These are phyloP conservation scores for Clavispora santaluciae DNA, from an alignment of 805 yeast genomes.

Conservation along the genomic window DNA sequence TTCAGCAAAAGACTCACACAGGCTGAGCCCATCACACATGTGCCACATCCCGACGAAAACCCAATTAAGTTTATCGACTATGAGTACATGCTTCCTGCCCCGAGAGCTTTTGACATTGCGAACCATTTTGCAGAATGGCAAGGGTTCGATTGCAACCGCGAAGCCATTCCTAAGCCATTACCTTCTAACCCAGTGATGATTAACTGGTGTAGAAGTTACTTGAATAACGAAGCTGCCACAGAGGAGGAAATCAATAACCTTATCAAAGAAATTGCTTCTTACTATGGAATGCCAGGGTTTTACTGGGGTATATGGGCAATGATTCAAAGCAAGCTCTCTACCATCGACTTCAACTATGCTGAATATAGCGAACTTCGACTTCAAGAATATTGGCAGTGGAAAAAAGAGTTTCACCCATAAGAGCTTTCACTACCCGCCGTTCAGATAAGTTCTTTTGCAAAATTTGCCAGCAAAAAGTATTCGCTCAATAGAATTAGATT, in stretches of 20 bases:
- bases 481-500: no score
- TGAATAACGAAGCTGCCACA: conserved; percentile 30
- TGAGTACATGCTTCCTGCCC: conserved; percentile 69
- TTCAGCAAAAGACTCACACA: neutral
- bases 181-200: conserved; percentile 40
- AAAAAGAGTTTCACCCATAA: conserved; percentile 18
- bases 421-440: neutral
- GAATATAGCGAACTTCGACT: conserved; percentile 56
- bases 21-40: neutral
- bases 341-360: conserved; percentile 68
- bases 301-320: conserved; percentile 86
- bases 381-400: conserved; percentile 71
- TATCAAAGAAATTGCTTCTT: conserved; percentile 51
- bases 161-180: conserved; percentile 53
- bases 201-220: conserved; percentile 56
- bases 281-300: conserved; percentile 78
- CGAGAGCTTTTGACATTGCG: conserved; percentile 70
- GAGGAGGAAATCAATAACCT: conserved; percentile 36
- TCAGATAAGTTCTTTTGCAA: no score
- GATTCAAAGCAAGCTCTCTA: conserved; percentile 63
- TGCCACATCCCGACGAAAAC: conserved; percentile 20
- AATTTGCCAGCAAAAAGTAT: no score
- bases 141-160: conserved; percentile 66
- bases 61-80: conserved; percentile 64
- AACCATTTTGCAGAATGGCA: conserved; percentile 80